Base-by-base conservation (phyloP, 2,329 filamentous ascomycete species). In the Clathrospora elynae region DNA sequence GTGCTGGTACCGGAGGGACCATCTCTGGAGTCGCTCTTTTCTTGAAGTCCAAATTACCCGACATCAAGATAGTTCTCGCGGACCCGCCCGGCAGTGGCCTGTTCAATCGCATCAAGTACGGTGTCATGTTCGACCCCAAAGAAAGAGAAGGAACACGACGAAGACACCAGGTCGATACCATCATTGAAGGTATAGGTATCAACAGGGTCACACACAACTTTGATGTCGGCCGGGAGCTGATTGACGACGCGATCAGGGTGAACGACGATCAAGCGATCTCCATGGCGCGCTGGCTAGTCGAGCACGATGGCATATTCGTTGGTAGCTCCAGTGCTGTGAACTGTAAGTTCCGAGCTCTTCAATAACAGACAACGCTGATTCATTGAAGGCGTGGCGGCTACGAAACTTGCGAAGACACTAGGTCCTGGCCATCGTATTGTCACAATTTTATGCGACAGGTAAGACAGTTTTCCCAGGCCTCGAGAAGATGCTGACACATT, bases 251-350 rank as follows among this genome's bases (percentile, higher is more conserved):
- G 2, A 84, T 97, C 24, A 82, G 85, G 46, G 90, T 99, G 10
- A 88, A 83, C 2, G 95, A 99, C 70, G 82, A 84, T 35, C 91
- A 99, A 75, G 93, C 93, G 9, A 84, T 88, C 67, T 80, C 79
- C 40, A 99, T 99, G 93, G 93, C 92, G n/a, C 79, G 89, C 51
- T 97, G 90, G 90, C 74, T 99, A 26, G 92, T 96, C 6, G 91
- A 97, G 73, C 87, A 91, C 52, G 93, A 99, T 69, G 93, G 93
- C 6, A 85, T 99, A 38, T 99, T 99, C 62, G 79, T 91, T 26
- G 95, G 93, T 6, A 96, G 91, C 68, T 96, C 90, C 68, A 96
- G 88, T 70, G 87, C 91, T n/a, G 92, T 99, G 37, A 99, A 99
- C 69, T 96, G 91, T 78, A 63, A 70, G 79, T 73, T 18, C 11